A percentile compares a stretch with the other conserved stretches of the same genome.
phyloP scores from a whole-genome alignment of 306 rosid genomes.

The Hylodesmum podocarpum region DNA sequence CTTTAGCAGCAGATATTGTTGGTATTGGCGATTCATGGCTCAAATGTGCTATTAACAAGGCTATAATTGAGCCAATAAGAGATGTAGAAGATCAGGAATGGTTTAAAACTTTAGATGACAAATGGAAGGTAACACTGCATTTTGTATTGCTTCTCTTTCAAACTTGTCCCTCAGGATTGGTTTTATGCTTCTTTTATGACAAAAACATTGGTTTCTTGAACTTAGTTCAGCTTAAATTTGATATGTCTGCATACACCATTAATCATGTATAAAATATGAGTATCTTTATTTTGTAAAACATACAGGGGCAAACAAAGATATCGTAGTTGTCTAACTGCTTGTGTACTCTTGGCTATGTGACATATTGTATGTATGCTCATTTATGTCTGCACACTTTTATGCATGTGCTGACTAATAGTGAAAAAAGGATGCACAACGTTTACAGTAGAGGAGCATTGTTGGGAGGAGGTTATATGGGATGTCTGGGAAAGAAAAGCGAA shows the following conservation, averaged over 20 bases:
- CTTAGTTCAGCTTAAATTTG: constrained; percentile 16
- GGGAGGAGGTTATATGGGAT: neutral
- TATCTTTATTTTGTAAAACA: neutral
- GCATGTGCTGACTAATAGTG: neutral
- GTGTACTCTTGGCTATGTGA: neutral
- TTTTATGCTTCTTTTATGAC: neutral
- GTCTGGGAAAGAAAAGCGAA: neutral
- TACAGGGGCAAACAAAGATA: neutral
- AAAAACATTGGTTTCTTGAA: constrained; percentile 5
- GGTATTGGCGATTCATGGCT: constrained; percentile 95
- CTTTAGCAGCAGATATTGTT: constrained; percentile 77
- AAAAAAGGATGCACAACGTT: neutral
- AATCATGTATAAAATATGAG: neutral
- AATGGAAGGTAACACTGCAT: constrained; percentile 84
- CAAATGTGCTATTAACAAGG: constrained; percentile 59
- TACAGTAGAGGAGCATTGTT: neutral
- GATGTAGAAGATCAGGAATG: constrained; percentile 86
- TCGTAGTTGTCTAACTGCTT: neutral
- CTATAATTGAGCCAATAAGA: constrained; percentile 67
- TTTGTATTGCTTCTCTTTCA: constrained; percentile 12
- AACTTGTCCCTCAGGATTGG: neutral
- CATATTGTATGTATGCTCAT: neutral
- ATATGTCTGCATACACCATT: neutral
- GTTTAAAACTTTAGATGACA: constrained; percentile 68
- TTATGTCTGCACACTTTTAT: neutral